A percentile compares a stretch with the other conserved stretches of the same genome.
Conservation (phyloP, 2,329 filamentous ascomycete genomes). For the Sporothrix variecibatus region DNA sequence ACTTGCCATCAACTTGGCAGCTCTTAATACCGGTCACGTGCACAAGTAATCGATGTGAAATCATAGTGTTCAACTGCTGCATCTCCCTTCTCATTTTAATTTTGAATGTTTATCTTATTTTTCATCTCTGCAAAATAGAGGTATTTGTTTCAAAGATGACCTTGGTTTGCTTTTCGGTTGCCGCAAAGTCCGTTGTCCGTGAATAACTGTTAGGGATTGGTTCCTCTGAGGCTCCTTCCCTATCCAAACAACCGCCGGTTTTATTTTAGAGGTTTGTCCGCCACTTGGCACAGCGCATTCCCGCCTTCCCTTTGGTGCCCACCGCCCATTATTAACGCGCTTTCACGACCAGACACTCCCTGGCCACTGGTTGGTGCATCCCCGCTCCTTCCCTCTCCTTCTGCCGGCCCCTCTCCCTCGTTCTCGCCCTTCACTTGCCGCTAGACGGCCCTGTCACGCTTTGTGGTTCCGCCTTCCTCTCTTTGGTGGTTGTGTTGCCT, state of each 20-base stretch:
- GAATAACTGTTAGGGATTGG: slow-evolving; percentile 3
- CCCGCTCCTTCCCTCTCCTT: not conserved
- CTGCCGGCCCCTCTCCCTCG: not conserved
- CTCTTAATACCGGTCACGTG: not conserved
- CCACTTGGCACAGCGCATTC: not conserved
- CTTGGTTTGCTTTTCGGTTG: not conserved
- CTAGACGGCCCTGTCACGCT: not conserved
- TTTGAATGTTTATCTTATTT: not conserved
- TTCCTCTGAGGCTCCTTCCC: not conserved
- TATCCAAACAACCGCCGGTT: not conserved
- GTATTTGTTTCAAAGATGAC: not conserved
- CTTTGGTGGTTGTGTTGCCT: not conserved
- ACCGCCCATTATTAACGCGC: slow-evolving; percentile 16
- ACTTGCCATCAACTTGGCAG: not conserved
- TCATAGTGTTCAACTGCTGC: not conserved
- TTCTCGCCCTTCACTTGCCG: slow-evolving; percentile 11
- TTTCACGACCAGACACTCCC: not conserved
- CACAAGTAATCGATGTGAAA: not conserved
- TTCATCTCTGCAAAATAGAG: not conserved
- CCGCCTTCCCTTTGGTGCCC: not conserved
- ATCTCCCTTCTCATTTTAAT: not conserved
- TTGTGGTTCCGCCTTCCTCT: not conserved
- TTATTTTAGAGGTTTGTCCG: not conserved
- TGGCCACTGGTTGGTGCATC: not conserved
- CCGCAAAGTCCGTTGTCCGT: not conserved